These are phyloP conservation scores for Puccinia novopanici DNA, from an alignment of 1,284 basidiomycete species.

Conservation along the genomic window DNA sequence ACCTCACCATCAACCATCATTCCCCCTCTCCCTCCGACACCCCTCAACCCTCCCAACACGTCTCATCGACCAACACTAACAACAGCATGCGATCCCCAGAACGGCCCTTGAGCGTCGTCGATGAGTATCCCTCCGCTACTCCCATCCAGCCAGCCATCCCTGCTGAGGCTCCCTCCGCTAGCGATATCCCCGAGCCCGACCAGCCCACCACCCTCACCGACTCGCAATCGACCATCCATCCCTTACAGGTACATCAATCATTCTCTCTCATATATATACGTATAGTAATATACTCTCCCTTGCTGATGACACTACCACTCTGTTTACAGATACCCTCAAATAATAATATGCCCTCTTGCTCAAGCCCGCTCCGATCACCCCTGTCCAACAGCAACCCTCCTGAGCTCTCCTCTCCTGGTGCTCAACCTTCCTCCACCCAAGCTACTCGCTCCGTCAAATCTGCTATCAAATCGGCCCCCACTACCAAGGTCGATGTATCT, in stretches of 20 bases:
- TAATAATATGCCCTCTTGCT: neutral
- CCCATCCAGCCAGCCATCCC: neutral
- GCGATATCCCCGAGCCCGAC: neutral
- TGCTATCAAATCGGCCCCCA: neutral
- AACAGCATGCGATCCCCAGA: neutral
- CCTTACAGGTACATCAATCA: neutral
- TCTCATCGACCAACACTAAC: neutral
- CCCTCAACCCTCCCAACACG: neutral
- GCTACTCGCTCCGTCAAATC: conserved; percentile 38
- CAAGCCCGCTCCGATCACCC: conserved; percentile 18
- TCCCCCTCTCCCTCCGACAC: too few relatives aligned
- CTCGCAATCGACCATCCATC: neutral
- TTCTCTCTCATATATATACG: too few relatives aligned
- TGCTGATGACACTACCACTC: neutral
- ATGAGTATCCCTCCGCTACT: neutral
- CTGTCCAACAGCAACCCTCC: neutral
- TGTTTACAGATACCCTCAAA: neutral
- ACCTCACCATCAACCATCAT: neutral
- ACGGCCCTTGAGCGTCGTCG: conserved; percentile 22
- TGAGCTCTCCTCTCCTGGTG: neutral
- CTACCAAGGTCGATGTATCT: conserved; percentile 21
- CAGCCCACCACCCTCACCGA: neutral
- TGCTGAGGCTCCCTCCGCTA: neutral
- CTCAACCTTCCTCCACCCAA: neutral
- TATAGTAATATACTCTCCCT: too few relatives aligned